Conservation (phyloP, 2,329 filamentous ascomycete genomes). For the Talaromyces albobiverticillius region DNA sequence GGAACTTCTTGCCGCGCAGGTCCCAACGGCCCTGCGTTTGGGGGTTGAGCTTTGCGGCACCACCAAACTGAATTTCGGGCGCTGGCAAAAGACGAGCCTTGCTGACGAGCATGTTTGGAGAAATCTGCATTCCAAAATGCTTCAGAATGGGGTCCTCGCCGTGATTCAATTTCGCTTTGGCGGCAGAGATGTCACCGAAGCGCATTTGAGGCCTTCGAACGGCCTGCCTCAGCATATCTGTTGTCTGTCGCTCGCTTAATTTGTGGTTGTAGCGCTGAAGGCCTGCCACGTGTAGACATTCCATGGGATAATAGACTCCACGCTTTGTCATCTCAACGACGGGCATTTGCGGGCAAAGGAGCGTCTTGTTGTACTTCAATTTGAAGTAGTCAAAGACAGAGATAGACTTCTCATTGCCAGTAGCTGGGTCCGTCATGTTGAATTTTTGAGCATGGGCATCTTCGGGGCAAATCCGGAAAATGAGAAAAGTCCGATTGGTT, state of each 20-base stretch:
- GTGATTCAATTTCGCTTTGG: constrained; percentile 68
- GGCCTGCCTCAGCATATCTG: constrained; percentile 88
- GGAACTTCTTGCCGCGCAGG: constrained; percentile 76
- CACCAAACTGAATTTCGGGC: constrained; percentile 68
- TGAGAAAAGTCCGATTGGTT: constrained; percentile 44
- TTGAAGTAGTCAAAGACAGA: constrained; percentile 60
- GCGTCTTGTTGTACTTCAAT: constrained; percentile 48
- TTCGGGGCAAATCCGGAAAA: constrained; percentile 48
- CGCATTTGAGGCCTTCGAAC: constrained; percentile 73
- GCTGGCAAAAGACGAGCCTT: constrained; percentile 69
- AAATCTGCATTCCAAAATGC: constrained; percentile 72
- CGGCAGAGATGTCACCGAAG: constrained; percentile 64
- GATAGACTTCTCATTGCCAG: constrained; percentile 44
- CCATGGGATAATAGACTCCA: constrained; percentile 54
- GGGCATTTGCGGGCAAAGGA: constrained; percentile 50
- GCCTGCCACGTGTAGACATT: constrained; percentile 50
- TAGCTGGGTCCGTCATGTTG: constrained; percentile 36
- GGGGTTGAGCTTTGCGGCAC: constrained; percentile 54
- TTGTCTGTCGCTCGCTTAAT: constrained; percentile 63
- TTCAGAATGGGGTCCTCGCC: constrained; percentile 64
- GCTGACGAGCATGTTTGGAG: constrained; percentile 58
- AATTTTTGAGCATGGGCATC: constrained; percentile 46
- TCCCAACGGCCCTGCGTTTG: constrained; percentile 78
- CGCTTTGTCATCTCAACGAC: constrained; percentile 59
- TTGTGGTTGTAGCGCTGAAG: constrained; percentile 60